Base-by-base conservation (phyloP, 1,139 yeast species). In the Saccharomyces pastorianus region DNA sequence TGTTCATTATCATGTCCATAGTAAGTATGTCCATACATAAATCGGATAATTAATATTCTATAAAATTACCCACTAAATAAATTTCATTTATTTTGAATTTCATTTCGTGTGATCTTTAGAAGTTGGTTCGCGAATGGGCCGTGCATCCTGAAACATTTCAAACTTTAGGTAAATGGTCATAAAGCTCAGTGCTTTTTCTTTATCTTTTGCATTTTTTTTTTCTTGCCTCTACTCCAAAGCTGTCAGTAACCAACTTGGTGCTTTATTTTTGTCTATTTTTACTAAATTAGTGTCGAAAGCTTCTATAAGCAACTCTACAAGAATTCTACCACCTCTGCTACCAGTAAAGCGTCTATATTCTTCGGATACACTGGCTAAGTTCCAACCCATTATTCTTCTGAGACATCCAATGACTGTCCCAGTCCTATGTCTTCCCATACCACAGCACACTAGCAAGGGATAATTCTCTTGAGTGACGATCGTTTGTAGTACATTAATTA, bases 351-450 rank as follows among this genome's bases (percentile, higher is more conserved):
- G 73, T 62, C 98, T 76, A 68, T 93, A 93, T 67, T 93, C 99
- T 67, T 93, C 99, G 56, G 91, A 83, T 2, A 91, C 95, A 70
- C 95, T 79, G 11, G 98, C 96, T 66, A 91, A 74, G 66, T 93
- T 93, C 99, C 99, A 93, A 23, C 95, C 93, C 74, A 91, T 96
- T 29, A 93, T 73, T 58, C 96, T 77, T 59, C 99, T 75, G 51
- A 93, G 74, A 70, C 98, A 93, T 1, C 99, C 99, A 55, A 93
- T 82, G 2, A 93, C 96, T 0, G 97, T 90, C 0, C 99, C 99
- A 0, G 97, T 90, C 58, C 98, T 78, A 69, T 93, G 98, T 61
- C 98, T 76, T 0, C 99, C 99, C 98, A 91, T 91, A 11, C 97
- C 96, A 66, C 98, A 93, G 70, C 98, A 91, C 6, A 90, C 93